Percentiles rank a stretch among this genome's conserved stretches.
phyloP scores from a whole-genome alignment of 495 filamentous ascomycete genomes.

The Penicillium cataractarum region DNA sequence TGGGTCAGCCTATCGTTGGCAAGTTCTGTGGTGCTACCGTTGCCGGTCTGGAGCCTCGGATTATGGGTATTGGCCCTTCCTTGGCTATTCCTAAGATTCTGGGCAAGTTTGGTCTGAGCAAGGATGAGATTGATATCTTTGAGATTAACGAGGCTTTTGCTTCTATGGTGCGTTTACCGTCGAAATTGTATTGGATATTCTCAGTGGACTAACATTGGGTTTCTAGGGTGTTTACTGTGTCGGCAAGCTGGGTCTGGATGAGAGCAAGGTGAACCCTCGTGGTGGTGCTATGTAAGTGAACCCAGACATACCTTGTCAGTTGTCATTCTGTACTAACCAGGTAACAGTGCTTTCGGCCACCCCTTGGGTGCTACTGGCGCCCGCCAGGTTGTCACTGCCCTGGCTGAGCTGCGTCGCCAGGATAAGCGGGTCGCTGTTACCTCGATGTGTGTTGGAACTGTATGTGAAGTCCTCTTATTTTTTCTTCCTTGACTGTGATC shows the following conservation, averaged over 20 bases:
- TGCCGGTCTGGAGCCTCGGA: slow-evolving; percentile 81
- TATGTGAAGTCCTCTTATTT: slow-evolving; percentile 32
- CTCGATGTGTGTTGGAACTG: slow-evolving; percentile 86
- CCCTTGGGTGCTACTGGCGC: slow-evolving; percentile 79
- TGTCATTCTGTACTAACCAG: slow-evolving; percentile 8
- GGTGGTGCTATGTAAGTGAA: slow-evolving; percentile 69
- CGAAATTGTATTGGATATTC: neutral
- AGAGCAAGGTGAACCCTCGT: slow-evolving; percentile 84
- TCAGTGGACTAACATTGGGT: neutral
- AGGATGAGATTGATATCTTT: slow-evolving; percentile 83
- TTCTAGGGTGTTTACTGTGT: slow-evolving; percentile 77
- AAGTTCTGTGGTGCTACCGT: slow-evolving; percentile 93
- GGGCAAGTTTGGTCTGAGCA: slow-evolving; percentile 71
- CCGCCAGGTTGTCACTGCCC: slow-evolving; percentile 80
- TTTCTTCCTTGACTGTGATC: neutral
- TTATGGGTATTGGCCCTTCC: slow-evolving; percentile 96
- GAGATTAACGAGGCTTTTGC: slow-evolving; percentile 98
- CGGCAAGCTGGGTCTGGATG: slow-evolving; percentile 73
- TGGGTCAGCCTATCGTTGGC: slow-evolving; percentile 85
- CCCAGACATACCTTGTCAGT: neutral
- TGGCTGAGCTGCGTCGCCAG: slow-evolving; percentile 74
- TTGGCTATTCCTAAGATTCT: slow-evolving; percentile 93
- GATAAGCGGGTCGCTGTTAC: slow-evolving; percentile 82
- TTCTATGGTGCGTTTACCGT: slow-evolving; percentile 67
- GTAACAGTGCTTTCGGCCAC: slow-evolving; percentile 69